Percentiles rank a stretch among this genome's conserved stretches.
phyloP scores from a whole-genome alignment of 2,329 filamentous ascomycete genomes.

The Microcyclosporella mali region DNA sequence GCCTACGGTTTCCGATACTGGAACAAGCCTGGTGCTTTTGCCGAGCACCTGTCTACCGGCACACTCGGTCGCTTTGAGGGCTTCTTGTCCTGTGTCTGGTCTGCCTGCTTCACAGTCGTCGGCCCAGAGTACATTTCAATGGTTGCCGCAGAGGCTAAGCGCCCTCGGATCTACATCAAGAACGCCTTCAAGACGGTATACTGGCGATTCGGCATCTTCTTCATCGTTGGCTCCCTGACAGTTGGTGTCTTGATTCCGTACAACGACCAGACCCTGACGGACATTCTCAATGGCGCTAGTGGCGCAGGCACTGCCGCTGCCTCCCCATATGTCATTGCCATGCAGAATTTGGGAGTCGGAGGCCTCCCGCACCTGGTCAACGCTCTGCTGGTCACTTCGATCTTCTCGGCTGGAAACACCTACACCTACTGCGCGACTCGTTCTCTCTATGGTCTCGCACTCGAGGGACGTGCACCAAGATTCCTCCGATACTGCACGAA shows the following conservation, averaged over 20 bases:
- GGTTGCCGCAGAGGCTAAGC: slow-evolving; percentile 43
- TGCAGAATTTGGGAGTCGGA: slow-evolving; percentile 37
- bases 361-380: slow-evolving; percentile 36
- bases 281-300: slow-evolving; percentile 14
- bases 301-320: slow-evolving; percentile 25
- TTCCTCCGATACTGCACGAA: slow-evolving; percentile 53
- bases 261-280: slow-evolving; percentile 27
- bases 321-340: slow-evolving; percentile 38
- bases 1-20: slow-evolving; percentile 39
- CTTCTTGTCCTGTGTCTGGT: slow-evolving; percentile 31
- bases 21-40: slow-evolving; percentile 32
- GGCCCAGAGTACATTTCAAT: slow-evolving; percentile 46
- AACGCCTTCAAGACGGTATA: slow-evolving; percentile 45
- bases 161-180: slow-evolving; percentile 42
- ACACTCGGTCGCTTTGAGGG: slow-evolving; percentile 30
- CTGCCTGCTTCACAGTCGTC: slow-evolving; percentile 33
- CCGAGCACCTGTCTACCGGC: slow-evolving; percentile 23
- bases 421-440: slow-evolving; percentile 49
- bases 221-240: slow-evolving; percentile 42
- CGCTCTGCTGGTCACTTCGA: slow-evolving; percentile 41
- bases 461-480: slow-evolving; percentile 47
- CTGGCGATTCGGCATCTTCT: slow-evolving; percentile 44
- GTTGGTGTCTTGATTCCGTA: slow-evolving; percentile 39
- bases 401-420: slow-evolving; percentile 50
- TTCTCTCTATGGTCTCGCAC: slow-evolving; percentile 46